Conservation (phyloP, 1,284 basidiomycete species). For the Malassezia brasiliensis region DNA sequence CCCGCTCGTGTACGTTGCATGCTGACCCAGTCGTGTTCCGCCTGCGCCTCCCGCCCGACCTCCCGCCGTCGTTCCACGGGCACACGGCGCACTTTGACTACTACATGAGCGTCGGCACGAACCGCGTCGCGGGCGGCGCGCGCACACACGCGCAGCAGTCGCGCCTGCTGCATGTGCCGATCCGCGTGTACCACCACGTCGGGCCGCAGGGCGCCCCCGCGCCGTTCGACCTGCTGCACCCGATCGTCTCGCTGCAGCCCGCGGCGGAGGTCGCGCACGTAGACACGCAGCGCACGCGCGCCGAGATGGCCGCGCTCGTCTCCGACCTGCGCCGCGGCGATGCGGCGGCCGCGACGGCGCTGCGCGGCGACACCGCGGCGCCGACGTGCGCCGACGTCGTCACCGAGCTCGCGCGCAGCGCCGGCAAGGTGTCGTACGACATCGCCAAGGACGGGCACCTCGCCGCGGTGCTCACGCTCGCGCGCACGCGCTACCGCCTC, state of each 20-base stretch:
- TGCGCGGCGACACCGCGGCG: conserved; percentile 6
- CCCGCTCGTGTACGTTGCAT: conserved; percentile 61
- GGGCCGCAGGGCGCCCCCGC: conserved; percentile 42
- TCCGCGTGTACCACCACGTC: conserved; percentile 75
- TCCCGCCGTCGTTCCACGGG: conserved; percentile 84
- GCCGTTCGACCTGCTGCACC: conserved; percentile 50
- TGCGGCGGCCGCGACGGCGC: neutral
- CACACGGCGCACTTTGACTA: conserved; percentile 75
- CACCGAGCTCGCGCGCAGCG: conserved; percentile 75
- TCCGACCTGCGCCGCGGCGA: neutral
- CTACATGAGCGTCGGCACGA: conserved; percentile 74
- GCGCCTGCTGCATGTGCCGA: conserved; percentile 74
- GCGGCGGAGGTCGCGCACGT: neutral
- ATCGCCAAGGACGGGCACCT: conserved; percentile 44
- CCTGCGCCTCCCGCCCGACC: conserved; percentile 53
- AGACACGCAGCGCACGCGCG: conserved; percentile 3
- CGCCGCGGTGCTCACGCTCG: conserved; percentile 40
- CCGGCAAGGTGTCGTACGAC: conserved; percentile 63
- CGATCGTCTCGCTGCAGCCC: conserved; percentile 47
- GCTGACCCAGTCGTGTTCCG: conserved; percentile 22
- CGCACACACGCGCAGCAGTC: conserved; percentile 53
- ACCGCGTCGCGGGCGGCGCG: conserved; percentile 51
- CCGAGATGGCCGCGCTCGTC: neutral
- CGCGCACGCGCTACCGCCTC: conserved; percentile 36
- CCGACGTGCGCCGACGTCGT: conserved; percentile 73